A percentile compares a stretch with the other conserved stretches of the same genome.
Conservation (phyloP, 176 grass and related monocot genomes). For the Miscanthus lutarioriparius region DNA sequence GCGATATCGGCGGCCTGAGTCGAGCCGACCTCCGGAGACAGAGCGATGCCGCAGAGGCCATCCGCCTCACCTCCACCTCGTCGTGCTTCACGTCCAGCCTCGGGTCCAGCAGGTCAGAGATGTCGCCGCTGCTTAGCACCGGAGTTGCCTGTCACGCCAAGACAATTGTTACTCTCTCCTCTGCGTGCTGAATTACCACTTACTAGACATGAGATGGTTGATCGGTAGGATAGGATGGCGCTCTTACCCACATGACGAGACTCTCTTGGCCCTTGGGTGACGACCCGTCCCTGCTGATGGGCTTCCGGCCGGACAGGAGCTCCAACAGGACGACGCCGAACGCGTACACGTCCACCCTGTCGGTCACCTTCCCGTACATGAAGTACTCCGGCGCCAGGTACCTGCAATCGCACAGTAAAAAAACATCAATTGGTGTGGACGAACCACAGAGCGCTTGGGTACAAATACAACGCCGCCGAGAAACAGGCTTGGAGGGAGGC, state of each 20-base stretch:
- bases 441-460: background rate
- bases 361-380: constrained; percentile 96
- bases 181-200: background rate
- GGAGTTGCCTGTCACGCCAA: constrained; percentile 56
- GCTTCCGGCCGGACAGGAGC: constrained; percentile 82
- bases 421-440: background rate
- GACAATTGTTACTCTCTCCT: background rate
- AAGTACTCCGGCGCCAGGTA: constrained; percentile 99
- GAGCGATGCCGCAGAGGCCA: constrained; percentile 68
- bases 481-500: background rate
- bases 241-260: constrained; percentile 91
- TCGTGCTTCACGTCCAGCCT: constrained; percentile 56
- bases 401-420: constrained; percentile 15
- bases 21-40: constrained; percentile 74
- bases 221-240: background rate
- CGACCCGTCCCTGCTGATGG: constrained; percentile 65
- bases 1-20: constrained; percentile 68
- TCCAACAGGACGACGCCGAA: constrained; percentile 97
- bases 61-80: constrained; percentile 56
- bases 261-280: constrained; percentile 73
- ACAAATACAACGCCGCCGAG: background rate
- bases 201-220: background rate
- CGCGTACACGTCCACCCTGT: constrained; percentile 94
- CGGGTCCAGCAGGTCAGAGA: constrained; percentile 68
- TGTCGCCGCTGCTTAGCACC: constrained; percentile 66